Base-by-base conservation (phyloP, 1,284 basidiomycete genomes). In the Leccinum pachyderme region DNA sequence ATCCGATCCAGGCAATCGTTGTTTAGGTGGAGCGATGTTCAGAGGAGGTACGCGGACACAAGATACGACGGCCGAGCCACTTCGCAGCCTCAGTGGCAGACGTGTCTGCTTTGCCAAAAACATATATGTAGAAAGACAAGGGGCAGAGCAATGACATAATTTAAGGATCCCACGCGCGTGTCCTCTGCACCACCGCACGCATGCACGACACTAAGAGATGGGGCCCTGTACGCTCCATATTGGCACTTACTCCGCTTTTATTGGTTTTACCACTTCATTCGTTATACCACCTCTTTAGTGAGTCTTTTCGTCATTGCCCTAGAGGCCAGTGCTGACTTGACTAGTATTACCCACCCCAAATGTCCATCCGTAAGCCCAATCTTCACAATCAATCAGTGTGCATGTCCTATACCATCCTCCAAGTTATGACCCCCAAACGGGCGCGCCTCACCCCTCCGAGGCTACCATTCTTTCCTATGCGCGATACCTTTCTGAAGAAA, bases 401-500 rank as follows among this genome's bases (percentile, higher is more conserved):
- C 18, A 18, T 18, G 18, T n/a, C 22, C 24, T 28, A 1, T 43
- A 22, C 31, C 52, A 39, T 11, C 5, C 25, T 46, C n/a, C 24
- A 58, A 86, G 86, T 47, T 71, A 76, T 52, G 66, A 89, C 67
- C 76, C 83, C 5, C 55, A 64, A 13, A 86, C 84, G 0, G 74
- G 75, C 35, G 69, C 83, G 3, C 86, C 88, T 4, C 87, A 89
- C 63, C 77, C 89, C 27, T 89, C 89, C 0, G 89, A 92, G 67
- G 65, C 78, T 0, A 79, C 78, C 25, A 87, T 91, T 45, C 79
- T 91, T 5, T 76, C 73, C 3, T 74, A 84, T 51, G 80, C 85
- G 2, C 81, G 79, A 59, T 70, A 84, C 55, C 80, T 92, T 8
- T 90, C 87, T 0, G 93, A 95, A 68, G 84, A 84, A 31, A 92